Evolutionary conservation across 1,284 basidiomycete species (phyloP).

Genomic region (Pholiota adiposa): DNA sequence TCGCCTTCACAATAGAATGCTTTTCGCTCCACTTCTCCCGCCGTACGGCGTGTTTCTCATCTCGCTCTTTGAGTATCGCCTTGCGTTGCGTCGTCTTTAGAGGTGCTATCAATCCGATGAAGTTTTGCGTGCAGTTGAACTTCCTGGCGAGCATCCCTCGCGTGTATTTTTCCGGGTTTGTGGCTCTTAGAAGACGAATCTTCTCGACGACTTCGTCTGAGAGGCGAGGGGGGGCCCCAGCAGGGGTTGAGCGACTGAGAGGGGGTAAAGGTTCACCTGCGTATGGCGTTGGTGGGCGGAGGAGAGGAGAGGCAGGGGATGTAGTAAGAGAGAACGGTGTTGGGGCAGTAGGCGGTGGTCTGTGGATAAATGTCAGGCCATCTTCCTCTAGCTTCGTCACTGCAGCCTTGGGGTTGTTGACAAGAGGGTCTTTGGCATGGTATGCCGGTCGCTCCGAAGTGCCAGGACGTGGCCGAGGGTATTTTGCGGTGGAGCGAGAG

Average conservation of each 20-base stretch:
- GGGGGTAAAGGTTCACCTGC: constrained; percentile 42
- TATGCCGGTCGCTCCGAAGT: constrained; percentile 60
- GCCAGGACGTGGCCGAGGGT: constrained; percentile 50
- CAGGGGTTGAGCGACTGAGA: constrained; percentile 44
- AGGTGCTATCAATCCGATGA: constrained; percentile 61
- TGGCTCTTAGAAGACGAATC: constrained; percentile 58
- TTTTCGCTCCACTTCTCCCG: constrained; percentile 64
- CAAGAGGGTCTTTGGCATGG: constrained; percentile 67
- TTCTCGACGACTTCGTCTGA: constrained; percentile 57
- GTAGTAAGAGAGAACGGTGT: constrained; percentile 71
- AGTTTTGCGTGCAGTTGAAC: constrained; percentile 60
- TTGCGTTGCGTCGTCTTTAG: constrained; percentile 50
- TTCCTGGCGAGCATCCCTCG: constrained; percentile 55
- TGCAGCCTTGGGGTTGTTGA: constrained; percentile 56
- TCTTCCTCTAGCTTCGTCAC: constrained; percentile 60
- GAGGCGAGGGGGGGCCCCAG: constrained; percentile 31
- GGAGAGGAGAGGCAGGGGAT: constrained; percentile 69
- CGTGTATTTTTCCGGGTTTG: constrained; percentile 55
- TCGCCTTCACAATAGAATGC: constrained; percentile 55
- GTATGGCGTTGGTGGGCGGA: constrained; percentile 41
- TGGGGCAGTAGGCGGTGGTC: constrained; percentile 74
- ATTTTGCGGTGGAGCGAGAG: constrained; percentile 37
- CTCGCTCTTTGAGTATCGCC: constrained; percentile 39
- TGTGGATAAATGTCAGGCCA: constrained; percentile 74
- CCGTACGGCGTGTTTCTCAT: constrained; percentile 41